Percentiles rank a stretch among this genome's conserved stretches.
phyloP scores from a whole-genome alignment of 257 asterid species.

The Lycium ferocissimum region DNA sequence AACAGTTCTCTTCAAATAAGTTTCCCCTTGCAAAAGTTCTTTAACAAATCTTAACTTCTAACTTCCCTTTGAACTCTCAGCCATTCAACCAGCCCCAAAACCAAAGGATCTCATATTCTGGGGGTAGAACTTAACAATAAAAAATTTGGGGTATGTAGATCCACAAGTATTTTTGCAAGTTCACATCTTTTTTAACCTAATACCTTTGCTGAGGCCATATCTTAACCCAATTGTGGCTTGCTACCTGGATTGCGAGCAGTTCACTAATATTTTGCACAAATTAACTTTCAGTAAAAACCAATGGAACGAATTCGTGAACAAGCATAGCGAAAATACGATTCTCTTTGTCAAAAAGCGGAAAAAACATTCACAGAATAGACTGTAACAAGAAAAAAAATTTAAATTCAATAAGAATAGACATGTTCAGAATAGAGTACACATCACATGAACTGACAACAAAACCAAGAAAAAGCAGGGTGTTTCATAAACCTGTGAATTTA shows the following conservation, averaged over 20 bases:
- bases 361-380: background rate
- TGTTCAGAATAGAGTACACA: background rate
- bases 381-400: background rate
- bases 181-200: background rate
- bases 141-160: background rate
- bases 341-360: background rate
- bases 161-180: conserved; percentile 6
- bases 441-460: background rate
- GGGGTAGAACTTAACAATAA: background rate
- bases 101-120: background rate
- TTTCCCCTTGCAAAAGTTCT: background rate
- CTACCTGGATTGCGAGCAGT: conserved; percentile 8
- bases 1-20: background rate
- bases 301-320: background rate
- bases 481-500: background rate
- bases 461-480: background rate
- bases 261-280: background rate
- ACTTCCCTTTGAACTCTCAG: conserved; percentile 13
- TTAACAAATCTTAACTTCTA: background rate
- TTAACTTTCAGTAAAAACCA: background rate
- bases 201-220: background rate
- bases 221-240: conserved; percentile 20
- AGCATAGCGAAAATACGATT: background rate
- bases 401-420: background rate
- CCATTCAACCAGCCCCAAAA: conserved; percentile 1